These are phyloP conservation scores for Adansonia madagascariensis DNA, from an alignment of 441 rosid species.

Conservation along the genomic window DNA sequence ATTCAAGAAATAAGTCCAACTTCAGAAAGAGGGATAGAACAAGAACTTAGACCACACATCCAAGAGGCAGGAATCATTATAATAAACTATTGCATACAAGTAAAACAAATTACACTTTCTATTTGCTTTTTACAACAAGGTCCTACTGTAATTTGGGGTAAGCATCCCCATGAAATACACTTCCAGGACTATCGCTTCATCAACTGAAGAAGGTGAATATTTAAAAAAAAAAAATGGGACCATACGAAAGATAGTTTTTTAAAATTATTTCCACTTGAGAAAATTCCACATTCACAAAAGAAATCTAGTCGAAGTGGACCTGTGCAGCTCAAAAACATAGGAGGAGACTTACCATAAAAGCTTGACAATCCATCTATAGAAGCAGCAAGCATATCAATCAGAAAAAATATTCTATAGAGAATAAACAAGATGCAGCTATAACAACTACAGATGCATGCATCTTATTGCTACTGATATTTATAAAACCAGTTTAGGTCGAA, in stretches of 20 bases:
- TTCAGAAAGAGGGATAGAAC: not conserved
- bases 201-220: not conserved
- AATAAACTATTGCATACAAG: not conserved
- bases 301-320: not conserved
- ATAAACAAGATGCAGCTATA: not conserved
- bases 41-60: not conserved
- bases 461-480: not conserved
- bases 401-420: not conserved
- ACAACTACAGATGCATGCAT: not conserved
- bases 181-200: not conserved
- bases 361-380: not conserved
- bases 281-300: not conserved
- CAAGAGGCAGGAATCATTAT: not conserved
- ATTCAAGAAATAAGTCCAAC: not conserved
- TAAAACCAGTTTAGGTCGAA: not conserved
- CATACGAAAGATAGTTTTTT: not conserved
- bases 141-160: not conserved
- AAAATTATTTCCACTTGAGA: not conserved
- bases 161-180: not conserved
- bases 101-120: slow-evolving; percentile 4
- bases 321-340: not conserved
- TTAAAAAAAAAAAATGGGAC: not conserved
- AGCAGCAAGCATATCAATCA: slow-evolving; percentile 2
- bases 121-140: slow-evolving; percentile 2
- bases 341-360: not conserved